Evolutionary conservation across 257 asterid species (phyloP), one percentile per base, ranked within the genome.

Genomic region (Solanum paucissectum): DNA sequence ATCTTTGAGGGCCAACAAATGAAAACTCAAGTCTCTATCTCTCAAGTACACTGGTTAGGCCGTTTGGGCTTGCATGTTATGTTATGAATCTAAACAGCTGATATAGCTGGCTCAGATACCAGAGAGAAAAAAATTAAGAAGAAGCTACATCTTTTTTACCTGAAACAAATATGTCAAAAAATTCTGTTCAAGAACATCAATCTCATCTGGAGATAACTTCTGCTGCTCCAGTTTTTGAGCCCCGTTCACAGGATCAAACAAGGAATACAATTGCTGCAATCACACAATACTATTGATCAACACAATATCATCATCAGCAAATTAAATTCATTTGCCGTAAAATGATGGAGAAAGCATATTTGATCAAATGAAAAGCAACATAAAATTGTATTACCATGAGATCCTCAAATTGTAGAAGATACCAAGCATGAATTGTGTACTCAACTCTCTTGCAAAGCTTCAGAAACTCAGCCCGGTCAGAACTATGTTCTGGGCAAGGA

Each of bases 401-500:
- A 93, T 97, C 99, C 94, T 97, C 99, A 91, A 97, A 97, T 87
- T 97, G 99, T 87, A 95, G 90, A 90, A 90, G 93, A 92, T 95
- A 97, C 99, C 99, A 97, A 83, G 99, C 99, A 87, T 98, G 95
- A 87, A 97, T 93, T 69, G 98, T 95, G 91, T 97, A 97, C 92
- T 97, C 99, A 64, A 95, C 96, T 89, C 99, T 94, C 95, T 97
- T 97, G 90, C 99, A 97, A 64, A 97, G 96, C 94, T 95, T 97
- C 93, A 97, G 90, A 89, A 97, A 97, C 88, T 97, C 99, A 4
- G 97, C 92, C 46, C 98, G 98, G 87, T 97, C 99, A 84, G 99
- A 90, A 89, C 91, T 90, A 71, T 93, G 99, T 87, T 95, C 99
- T 95, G 95, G 89, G 87, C 42, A 44, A 72, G 55, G 58, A 66